These are phyloP conservation scores for Ilex paraguariensis DNA, from an alignment of 305 asterid genomes.

Conservation along the genomic window DNA sequence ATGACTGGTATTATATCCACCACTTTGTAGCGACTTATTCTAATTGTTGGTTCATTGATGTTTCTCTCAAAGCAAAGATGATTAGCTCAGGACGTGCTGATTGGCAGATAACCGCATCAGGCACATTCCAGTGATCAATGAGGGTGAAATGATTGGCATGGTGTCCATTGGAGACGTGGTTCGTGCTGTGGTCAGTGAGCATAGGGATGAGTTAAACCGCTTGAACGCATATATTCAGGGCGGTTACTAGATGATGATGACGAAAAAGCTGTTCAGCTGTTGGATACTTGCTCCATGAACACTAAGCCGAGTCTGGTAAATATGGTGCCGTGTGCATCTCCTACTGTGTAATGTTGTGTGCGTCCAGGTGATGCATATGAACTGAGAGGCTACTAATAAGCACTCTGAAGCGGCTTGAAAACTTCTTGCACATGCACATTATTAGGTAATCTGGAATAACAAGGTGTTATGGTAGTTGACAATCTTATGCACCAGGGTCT, in stretches of 20 bases:
- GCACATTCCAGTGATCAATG: conserved; percentile 87
- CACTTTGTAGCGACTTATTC: not conserved
- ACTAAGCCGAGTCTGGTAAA: conserved; percentile 24
- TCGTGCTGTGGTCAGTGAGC: conserved; percentile 94
- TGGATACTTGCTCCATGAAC: conserved; percentile 2
- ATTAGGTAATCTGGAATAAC: no score
- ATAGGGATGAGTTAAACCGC: conserved; percentile 85
- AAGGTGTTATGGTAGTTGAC: no score
- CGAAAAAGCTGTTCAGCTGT: conserved; percentile 19
- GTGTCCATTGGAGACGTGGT: conserved; percentile 98
- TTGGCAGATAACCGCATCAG: conserved; percentile 89
- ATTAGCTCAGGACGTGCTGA: not conserved
- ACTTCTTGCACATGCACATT: no score
- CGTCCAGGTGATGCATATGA: conserved; percentile 12
- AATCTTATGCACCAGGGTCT: no score
- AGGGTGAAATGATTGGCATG: conserved; percentile 84
- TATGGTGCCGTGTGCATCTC: conserved; percentile 20
- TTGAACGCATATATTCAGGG: conserved; percentile 89
- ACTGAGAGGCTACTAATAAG: not conserved
- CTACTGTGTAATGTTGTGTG: conserved; percentile 19
- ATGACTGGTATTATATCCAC: conserved; percentile 69
- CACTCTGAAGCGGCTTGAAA: not conserved
- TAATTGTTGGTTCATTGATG: not conserved
- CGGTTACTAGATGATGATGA: conserved; percentile 61
- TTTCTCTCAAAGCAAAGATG: not conserved